Base-by-base conservation (phyloP, 2,329 filamentous ascomycete genomes). In the Ophiostoma pallidulum region DNA sequence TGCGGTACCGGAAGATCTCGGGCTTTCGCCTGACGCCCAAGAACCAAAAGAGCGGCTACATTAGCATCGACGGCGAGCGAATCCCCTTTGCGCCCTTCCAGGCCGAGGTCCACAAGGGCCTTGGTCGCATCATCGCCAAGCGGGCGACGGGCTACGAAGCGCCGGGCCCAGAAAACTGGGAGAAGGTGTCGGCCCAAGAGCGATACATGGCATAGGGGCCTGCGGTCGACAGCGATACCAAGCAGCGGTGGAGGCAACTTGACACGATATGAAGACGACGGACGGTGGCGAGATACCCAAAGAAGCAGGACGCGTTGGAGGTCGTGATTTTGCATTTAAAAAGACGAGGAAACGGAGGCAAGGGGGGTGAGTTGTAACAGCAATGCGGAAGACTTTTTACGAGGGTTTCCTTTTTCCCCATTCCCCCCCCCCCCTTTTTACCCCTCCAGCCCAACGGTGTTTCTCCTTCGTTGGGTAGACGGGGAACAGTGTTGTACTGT, bases 1-100 rank as follows among this genome's bases (percentile, higher is more conserved):
- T 95, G 12, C 74, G 75, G 26, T 91, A 96, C 64, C 78, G 82
- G 57, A 98, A 98, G 64, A 75, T 96, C 4, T 75, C 77, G n/a
- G 92, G 84, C 0, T 96, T 92, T 62, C 77, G 92, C 36, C 82
- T 98, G 53, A 82, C 82, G 4, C 92, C 92, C 0, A 80, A 78
- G 45, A 68, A 83, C 53, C 74, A 82, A 57, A 69, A 77, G 33
- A 75, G 82, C 53, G 91, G 91, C 2, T 92, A 86, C 62, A 94
- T 98, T 62, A 94, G 88, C 62, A 88, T 98, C 54, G 92, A 97
- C 60, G 92, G 92, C 32, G 92, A 98, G 66, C 75, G 77, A 46
- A 73, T 94, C 3, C 85, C 88, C 0, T 97, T 94, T 62, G 83
- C 83, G 57, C 84, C 87, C 0, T 94, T 96, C 61, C 92, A 98